A percentile compares a stretch with the other conserved stretches of the same genome.
Conservation (phyloP, 352 stramenopile genomes). For the Phytophthora sojae region DNA sequence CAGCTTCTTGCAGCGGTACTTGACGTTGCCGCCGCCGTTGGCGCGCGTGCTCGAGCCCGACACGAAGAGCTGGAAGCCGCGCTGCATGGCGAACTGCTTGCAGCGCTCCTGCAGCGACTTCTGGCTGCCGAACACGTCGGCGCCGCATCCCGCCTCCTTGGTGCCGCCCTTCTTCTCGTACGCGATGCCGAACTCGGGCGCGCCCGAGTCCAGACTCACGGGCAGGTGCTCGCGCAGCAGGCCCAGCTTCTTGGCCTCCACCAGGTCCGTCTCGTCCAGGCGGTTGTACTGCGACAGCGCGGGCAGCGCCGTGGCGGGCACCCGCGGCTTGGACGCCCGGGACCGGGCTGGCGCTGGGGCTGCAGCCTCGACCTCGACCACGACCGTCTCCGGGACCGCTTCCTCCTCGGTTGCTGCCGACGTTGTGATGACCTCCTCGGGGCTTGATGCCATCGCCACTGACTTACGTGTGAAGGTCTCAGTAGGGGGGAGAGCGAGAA, state of each 20-base stretch:
- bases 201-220: conserved; percentile 51
- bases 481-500: neutral
- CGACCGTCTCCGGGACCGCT: too few relatives aligned
- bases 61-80: conserved; percentile 79
- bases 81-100: conserved; percentile 81
- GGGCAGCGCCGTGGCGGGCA: conserved; percentile 26
- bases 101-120: conserved; percentile 75
- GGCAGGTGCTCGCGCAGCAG: conserved; percentile 57
- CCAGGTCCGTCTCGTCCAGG: conserved; percentile 66
- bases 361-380: too few relatives aligned
- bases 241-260: conserved; percentile 53
- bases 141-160: conserved; percentile 57
- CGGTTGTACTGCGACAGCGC: conserved; percentile 56
- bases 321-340: neutral
- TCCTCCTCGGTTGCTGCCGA: too few relatives aligned
- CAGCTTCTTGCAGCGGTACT: conserved; percentile 87
- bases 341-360: neutral
- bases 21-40: conserved; percentile 82
- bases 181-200: conserved; percentile 70
- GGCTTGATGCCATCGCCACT: neutral
- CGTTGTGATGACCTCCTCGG: neutral
- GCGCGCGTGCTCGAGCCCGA: conserved; percentile 68
- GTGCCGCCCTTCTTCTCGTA: conserved; percentile 81
- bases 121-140: conserved; percentile 68
- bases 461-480: neutral